phyloP scores from a whole-genome alignment of 2,329 filamentous ascomycete genomes.

The Fusarium sp. region DNA sequence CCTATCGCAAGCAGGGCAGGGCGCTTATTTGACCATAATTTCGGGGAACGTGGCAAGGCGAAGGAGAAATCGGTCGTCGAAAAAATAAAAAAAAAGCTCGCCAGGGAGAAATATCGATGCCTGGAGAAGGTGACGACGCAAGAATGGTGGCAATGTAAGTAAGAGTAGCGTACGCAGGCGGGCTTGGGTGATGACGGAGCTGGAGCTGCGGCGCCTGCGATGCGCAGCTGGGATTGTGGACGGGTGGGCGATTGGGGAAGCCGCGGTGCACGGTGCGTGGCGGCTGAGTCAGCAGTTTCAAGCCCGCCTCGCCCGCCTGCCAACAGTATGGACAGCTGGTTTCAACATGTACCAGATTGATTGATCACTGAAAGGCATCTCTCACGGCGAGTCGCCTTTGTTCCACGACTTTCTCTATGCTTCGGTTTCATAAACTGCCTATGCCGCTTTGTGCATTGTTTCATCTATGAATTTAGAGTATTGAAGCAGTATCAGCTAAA shows the following conservation, averaged over 20 bases:
- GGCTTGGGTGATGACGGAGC: conserved; percentile 28
- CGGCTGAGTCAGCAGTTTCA: conserved; percentile 29
- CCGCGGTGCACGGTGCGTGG: conserved; percentile 9
- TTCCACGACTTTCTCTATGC: not conserved
- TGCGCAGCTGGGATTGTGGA: conserved; percentile 9
- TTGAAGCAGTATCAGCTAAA: not conserved
- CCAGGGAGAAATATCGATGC: conserved; percentile 10
- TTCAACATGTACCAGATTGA: not conserved
- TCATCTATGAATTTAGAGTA: not conserved
- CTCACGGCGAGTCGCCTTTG: not conserved
- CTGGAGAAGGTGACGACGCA: conserved; percentile 28
- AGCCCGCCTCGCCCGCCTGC: not conserved
- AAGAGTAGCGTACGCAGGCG: conserved; percentile 40
- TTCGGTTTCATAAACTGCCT: not conserved
- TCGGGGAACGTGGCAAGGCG: not conserved
- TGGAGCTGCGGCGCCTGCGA: conserved; percentile 15
- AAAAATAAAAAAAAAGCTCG: not conserved
- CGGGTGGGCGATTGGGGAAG: not conserved
- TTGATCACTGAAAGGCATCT: not conserved
- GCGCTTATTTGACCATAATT: conserved; percentile 38
- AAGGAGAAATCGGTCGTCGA: not conserved
- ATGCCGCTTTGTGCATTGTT: not conserved
- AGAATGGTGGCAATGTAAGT: conserved; percentile 31
- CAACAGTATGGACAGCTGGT: not conserved
- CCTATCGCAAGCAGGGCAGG: conserved; percentile 21